Evolutionary conservation across 768 basidiomycete genomes (phyloP).

Genomic region (Galerina marginata): DNA sequence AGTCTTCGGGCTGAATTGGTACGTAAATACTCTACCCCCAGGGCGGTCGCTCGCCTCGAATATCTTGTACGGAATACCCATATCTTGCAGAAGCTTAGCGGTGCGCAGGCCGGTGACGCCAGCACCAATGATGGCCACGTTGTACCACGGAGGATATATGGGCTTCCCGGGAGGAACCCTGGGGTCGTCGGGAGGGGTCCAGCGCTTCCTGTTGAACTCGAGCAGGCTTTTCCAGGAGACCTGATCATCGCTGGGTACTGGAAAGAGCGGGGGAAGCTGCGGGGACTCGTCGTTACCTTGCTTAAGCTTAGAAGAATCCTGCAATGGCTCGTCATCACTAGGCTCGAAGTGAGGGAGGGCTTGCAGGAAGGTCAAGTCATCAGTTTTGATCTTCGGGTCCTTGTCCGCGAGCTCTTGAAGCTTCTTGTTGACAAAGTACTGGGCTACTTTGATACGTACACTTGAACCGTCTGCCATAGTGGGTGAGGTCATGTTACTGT

Average conservation of each 20-base stretch:
- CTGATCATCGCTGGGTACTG: background rate
- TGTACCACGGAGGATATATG: slow-evolving; percentile 5
- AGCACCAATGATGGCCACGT: slow-evolving; percentile 18
- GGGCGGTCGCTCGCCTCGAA: slow-evolving; percentile 27
- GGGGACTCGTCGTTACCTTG: background rate
- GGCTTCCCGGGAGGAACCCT: background rate
- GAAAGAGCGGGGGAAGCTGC: background rate
- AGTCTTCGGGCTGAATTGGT: slow-evolving; percentile 19
- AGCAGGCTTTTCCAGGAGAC: background rate
- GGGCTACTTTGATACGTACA: slow-evolving; percentile 14
- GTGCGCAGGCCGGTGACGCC: slow-evolving; percentile 31
- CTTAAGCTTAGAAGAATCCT: background rate
- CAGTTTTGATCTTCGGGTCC: background rate
- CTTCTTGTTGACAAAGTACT: slow-evolving; percentile 12
- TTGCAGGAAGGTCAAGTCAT: background rate
- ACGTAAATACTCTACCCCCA: slow-evolving; percentile 31
- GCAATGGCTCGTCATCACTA: background rate
- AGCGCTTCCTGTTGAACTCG: background rate
- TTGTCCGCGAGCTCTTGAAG: slow-evolving; percentile 2
- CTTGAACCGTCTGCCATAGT: background rate
- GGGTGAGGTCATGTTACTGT: background rate
- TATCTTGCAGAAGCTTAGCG: slow-evolving; percentile 30
- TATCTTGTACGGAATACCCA: slow-evolving; percentile 30
- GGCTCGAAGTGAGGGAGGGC: background rate
- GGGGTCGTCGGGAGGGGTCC: background rate